Evolutionary conservation across 768 basidiomycete genomes (phyloP).

Genomic region (Tricholoma hemisulphureum): DNA sequence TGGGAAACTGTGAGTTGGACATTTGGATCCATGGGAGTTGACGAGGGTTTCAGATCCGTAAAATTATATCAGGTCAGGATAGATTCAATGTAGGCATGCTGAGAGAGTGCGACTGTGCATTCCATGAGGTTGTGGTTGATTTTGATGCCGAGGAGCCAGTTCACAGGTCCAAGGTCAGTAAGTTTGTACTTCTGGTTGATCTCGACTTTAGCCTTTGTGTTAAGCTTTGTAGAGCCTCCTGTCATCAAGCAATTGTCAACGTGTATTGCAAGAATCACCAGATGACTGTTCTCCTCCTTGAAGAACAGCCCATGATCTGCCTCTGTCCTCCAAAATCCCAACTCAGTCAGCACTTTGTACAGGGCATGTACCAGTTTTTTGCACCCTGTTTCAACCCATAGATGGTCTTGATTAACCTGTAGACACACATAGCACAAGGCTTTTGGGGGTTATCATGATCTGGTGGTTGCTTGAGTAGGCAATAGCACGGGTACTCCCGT

Average conservation of each 20-base stretch:
- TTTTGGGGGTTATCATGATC: conserved; percentile 17
- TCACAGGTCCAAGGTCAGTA: too few relatives aligned
- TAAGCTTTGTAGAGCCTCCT: neutral
- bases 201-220: neutral
- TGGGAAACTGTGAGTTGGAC: neutral
- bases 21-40: conserved; percentile 4
- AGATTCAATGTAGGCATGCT: too few relatives aligned
- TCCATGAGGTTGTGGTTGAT: too few relatives aligned
- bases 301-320: conserved; percentile 25
- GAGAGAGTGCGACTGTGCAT: too few relatives aligned
- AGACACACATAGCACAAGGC: conserved; percentile 23
- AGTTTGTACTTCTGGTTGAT: too few relatives aligned
- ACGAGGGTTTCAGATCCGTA: conserved; percentile 16
- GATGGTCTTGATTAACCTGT: conserved; percentile 14
- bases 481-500: too few relatives aligned
- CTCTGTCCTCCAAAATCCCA: conserved; percentile 16
- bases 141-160: too few relatives aligned
- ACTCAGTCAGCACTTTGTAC: conserved; percentile 13
- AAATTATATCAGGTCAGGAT: neutral
- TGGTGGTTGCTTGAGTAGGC: conserved; percentile 23
- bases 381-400: conserved; percentile 27
- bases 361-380: conserved; percentile 19
- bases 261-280: neutral
- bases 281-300: neutral
- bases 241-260: conserved; percentile 2